Base-by-base conservation (phyloP, 257 asterid species). In the Euphrasia confusa region DNA sequence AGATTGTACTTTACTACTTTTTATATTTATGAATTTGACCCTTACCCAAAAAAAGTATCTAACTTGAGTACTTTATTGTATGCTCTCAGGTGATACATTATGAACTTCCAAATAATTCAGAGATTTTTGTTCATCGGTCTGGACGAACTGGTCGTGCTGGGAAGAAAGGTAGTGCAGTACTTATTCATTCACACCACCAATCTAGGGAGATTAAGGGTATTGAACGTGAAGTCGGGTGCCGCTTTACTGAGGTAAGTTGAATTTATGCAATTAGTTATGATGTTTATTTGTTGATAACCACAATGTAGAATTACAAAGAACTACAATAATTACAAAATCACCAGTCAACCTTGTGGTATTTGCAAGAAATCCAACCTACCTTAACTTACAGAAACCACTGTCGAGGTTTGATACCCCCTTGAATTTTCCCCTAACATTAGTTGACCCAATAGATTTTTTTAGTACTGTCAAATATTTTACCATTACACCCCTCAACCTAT, bases 131-230 rank as follows among this genome's bases (percentile, higher is more conserved):
- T 65, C 99, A 92, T 75, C 88, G 99, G 6, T 78, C 99, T 72
- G 99, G 99, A 48, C 88, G 99, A 72, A 92, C 99, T 35, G 99
- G 99, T 54, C 99, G 99, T 78, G 99, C 99, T 63, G 99, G 99
- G 71, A 92, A 92, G 83, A 86, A 84, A 68, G 99, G 99, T 28
- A 79, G 57, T 72, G 97, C 99, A 60, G 76, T 92, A 68, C 85
- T 89, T 24, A 83, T 92, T n/a, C 75, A 86, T 79, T 72, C 99
- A 27, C 61, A 84, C 65, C 82, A 63, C 62, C 86, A 92, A 54
- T 69, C 70, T 64, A 80, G 93, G 77, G 96, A 86, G 4, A 71
- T 92, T 26, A 89, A 75, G 80, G 61, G 71, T 47, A 84, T 92
- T 37, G 99, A 92, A 71, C 95, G 95, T 67, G 97, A 92, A 32